These are phyloP conservation scores for Aspergillus ostianus DNA, from an alignment of 495 filamentous ascomycete genomes.

Conservation along the genomic window DNA sequence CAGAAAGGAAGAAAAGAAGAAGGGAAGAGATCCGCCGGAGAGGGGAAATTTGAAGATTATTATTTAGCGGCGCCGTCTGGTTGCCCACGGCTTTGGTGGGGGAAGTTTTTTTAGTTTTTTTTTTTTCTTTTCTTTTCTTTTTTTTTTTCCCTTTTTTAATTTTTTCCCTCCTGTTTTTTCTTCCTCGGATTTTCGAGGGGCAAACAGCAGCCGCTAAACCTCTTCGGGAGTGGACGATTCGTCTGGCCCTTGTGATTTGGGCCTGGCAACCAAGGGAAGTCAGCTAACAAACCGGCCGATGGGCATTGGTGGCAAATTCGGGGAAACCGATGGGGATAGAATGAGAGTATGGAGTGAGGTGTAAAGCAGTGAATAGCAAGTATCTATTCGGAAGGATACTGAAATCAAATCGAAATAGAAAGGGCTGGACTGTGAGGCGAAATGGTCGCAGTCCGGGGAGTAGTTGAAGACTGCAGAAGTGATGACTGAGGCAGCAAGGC, in stretches of 20 bases:
- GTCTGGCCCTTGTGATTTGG: slow-evolving; percentile 7
- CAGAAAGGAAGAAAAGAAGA: slow-evolving; percentile 39
- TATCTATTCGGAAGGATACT: no score
- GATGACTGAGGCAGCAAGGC: background rate
- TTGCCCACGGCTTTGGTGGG: slow-evolving; percentile 21
- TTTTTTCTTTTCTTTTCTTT: slow-evolving; percentile 31
- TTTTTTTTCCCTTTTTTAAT: slow-evolving; percentile 32
- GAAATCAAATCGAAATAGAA: no score
- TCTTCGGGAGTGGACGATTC: slow-evolving; percentile 16
- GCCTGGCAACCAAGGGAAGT: background rate
- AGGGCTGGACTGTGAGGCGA: no score
- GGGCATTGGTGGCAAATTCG: background rate
- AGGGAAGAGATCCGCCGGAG: slow-evolving; percentile 18
- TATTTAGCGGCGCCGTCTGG: slow-evolving; percentile 34
- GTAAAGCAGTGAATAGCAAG: no score
- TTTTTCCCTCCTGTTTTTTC: slow-evolving; percentile 22
- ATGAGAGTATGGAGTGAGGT: no score
- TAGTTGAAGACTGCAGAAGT: background rate
- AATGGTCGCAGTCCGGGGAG: no score
- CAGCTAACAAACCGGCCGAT: background rate
- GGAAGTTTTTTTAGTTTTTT: slow-evolving; percentile 27
- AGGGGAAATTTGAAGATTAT: slow-evolving; percentile 34
- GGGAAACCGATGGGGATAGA: no score
- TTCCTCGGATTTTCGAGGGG: slow-evolving; percentile 13
- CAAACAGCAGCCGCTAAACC: slow-evolving; percentile 22